Evolutionary conservation across 164 flowering plant genomes (phyloP), one percentile per base, ranked within the genome.

Genomic region (Saururus chinensis): DNA sequence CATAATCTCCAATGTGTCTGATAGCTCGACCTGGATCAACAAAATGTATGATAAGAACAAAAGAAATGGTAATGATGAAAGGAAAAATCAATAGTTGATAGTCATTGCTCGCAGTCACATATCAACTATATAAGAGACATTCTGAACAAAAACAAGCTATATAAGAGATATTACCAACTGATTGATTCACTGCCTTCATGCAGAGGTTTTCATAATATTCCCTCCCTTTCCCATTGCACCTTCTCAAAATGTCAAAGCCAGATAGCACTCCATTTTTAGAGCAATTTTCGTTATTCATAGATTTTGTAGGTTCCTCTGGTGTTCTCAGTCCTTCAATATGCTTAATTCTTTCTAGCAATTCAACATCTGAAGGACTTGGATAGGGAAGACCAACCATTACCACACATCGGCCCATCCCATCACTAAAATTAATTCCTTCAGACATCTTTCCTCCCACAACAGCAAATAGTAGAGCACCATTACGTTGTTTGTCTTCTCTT

Each of bases 121-220:
- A 65, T 53, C 53, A 21, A 62, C 25, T 45, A 62, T 7, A 8
- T 10, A 26, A 1, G 9, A 20, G 19, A 74, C 92, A 16, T n/a
- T n/a, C n/a, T n/a, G n/a, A n/a, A n/a, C n/a, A n/a, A n/a, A n/a
- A n/a, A n/a, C n/a, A n/a, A n/a, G n/a, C 25, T 45, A 62, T 7
- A 8, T 10, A 26, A 1, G 9, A 20, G 19, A 74, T 89, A 16
- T 45, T 62, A 88, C 97, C 99, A 53, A 91, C 83, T 20, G 96
- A 91, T 73, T 95, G 99, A 75, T 95, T 95, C 45, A 95, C 96
- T 52, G 99, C 97, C 73, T 95, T 95, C 96, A 91, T 89, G 84
- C 96, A 91, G 53, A 95, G 86, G 71, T 91, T 91, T 77, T 91
- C 99, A 70, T 95, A 91, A 68, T 95, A 95, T 54, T 88, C 96